Conservation (phyloP, 768 basidiomycete species). For the Melanogaster broomeanus region DNA sequence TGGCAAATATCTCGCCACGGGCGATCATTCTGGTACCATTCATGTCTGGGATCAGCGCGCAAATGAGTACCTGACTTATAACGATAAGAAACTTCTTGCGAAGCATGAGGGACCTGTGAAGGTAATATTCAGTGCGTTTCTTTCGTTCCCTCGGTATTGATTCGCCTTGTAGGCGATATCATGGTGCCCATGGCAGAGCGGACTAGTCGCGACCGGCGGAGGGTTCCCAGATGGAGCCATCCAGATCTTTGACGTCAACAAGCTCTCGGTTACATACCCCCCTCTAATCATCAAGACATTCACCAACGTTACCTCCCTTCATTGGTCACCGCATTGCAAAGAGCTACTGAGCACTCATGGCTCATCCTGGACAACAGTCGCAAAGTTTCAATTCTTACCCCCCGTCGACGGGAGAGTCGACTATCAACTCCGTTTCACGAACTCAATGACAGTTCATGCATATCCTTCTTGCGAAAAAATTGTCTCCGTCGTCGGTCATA, state of each 20-base stretch:
- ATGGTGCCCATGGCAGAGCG: constrained; percentile 75
- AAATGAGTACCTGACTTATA: constrained; percentile 28
- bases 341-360: constrained; percentile 86
- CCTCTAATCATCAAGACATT: constrained; percentile 46
- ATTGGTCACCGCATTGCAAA: constrained; percentile 78
- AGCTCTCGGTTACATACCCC: constrained; percentile 44
- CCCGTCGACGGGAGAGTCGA: constrained; percentile 22
- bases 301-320: constrained; percentile 60
- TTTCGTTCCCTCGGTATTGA: neutral
- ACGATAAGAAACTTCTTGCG: constrained; percentile 38
- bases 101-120: constrained; percentile 48
- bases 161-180: constrained; percentile 54
- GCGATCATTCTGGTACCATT: constrained; percentile 43
- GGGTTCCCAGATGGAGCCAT: constrained; percentile 61
- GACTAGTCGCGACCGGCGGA: constrained; percentile 67
- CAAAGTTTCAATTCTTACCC: constrained; percentile 20
- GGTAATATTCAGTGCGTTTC: constrained; percentile 22
- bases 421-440: constrained; percentile 33
- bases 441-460: constrained; percentile 49
- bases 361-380: constrained; percentile 27
- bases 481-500: constrained; percentile 58
- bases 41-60: constrained; percentile 48
- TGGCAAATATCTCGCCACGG: constrained; percentile 40
- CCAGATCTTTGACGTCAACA: constrained; percentile 50
- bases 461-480: constrained; percentile 57